Evolutionary conservation across 2,329 filamentous ascomycete genomes (phyloP).

Genomic region (Sporothrix globosa): DNA sequence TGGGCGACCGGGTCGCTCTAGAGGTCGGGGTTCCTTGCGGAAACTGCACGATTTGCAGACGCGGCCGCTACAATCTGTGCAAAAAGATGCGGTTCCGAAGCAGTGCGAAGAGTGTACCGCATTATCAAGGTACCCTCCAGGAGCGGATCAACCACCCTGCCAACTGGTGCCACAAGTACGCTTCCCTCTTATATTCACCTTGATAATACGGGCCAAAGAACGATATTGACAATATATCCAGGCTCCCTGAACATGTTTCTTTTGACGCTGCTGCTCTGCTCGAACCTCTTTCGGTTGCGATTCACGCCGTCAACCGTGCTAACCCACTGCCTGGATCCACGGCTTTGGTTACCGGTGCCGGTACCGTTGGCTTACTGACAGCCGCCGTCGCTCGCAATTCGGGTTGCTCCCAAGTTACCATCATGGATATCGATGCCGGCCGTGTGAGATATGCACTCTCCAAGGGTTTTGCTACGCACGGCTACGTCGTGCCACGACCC

Average conservation of each 20-base stretch:
- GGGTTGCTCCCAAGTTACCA: constrained; percentile 62
- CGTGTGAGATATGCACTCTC: constrained; percentile 63
- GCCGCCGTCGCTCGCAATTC: constrained; percentile 65
- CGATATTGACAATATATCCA: constrained; percentile 38
- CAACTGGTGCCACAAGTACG: constrained; percentile 64
- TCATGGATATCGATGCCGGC: constrained; percentile 62
- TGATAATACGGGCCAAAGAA: too few species aligned
- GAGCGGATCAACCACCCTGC: constrained; percentile 66
- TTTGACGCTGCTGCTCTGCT: constrained; percentile 64
- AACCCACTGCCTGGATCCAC: constrained; percentile 56
- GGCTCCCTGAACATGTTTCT: constrained; percentile 61
- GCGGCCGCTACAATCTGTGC: constrained; percentile 64
- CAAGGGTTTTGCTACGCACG: constrained; percentile 63
- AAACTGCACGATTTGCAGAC: constrained; percentile 54
- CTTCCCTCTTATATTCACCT: constrained; percentile 17
- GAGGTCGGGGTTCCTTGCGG: constrained; percentile 61
- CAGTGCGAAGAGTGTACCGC: constrained; percentile 65
- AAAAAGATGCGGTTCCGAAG: constrained; percentile 65
- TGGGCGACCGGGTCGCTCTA: constrained; percentile 62
- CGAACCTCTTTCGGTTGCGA: constrained; percentile 64
- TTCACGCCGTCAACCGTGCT: constrained; percentile 63
- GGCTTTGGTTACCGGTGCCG: constrained; percentile 66
- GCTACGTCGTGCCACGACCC: constrained; percentile 56
- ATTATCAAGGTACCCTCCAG: constrained; percentile 65
- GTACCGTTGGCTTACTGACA: constrained; percentile 64